Evolutionary conservation across 768 basidiomycete species (phyloP), one percentile per base, ranked within the genome.

Genomic region (Rhizopogon rudus): DNA sequence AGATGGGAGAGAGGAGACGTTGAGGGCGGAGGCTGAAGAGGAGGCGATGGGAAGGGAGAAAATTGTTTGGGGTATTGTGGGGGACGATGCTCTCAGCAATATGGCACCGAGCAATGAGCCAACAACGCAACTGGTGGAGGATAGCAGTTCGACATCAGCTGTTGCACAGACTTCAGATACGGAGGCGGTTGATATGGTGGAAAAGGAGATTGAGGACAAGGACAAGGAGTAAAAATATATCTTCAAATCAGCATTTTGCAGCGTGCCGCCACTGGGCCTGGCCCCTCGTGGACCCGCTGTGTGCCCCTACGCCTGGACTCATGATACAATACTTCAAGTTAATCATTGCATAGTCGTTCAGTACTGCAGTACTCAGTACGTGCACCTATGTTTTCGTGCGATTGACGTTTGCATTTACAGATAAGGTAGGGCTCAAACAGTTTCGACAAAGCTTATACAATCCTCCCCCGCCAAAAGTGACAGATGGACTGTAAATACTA

Each of bases 1-100:
- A 31, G 63, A 70, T 16, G 85, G 84, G 0, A 70, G 73, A 25
- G 58, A 67, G 44, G 71, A 80, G 44, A 74, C 75, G 3, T 62
- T 74, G 49, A 61, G 67, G n/a, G 55, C 74, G 52, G 65, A 65
- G 37, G 72, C 63, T 22, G 54, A 60, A 53, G 48, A 49, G 14
- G 60, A 68, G 56, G 71, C 78, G 31, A 70, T 65, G 44, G 81
- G 78, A 0, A 73, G 68, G 62, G 75, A 74, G 29, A 81, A 79
- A 64, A 67, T 81, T 57, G 77, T 81, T 20, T 73, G 68, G 66
- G 70, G 71, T n/a, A 13, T 17, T n/a, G 13, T 7, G 48, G 48
- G 5, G 16, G 35, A 44, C 20, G 31, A 20, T 5, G 57, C 56
- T 13, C 39, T 8, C 6, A 40, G 25, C 35, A 6, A 28, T 45